phyloP scores from a whole-genome alignment of 169 alveolate species.

The Theileria equi region DNA sequence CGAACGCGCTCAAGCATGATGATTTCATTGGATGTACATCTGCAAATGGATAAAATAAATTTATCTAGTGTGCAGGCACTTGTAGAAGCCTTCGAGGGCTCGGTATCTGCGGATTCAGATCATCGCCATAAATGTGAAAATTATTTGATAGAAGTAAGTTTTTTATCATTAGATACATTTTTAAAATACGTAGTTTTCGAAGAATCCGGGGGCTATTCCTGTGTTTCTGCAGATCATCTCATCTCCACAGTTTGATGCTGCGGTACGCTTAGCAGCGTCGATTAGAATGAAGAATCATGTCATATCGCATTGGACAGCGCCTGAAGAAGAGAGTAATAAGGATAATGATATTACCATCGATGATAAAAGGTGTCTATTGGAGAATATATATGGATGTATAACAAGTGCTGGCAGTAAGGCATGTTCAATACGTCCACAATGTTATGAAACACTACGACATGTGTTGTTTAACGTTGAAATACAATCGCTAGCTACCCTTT shows the following conservation, averaged over 20 bases:
- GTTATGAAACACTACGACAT: constrained; percentile 55
- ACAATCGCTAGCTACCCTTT: not conserved
- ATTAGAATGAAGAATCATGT: constrained; percentile 56
- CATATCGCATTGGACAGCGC: constrained; percentile 30
- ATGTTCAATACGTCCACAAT: constrained; percentile 36
- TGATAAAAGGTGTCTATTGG: constrained; percentile 40
- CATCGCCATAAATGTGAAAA: constrained; percentile 43
- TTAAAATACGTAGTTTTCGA: constrained; percentile 14
- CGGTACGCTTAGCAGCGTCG: constrained; percentile 57
- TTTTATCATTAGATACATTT: not conserved
- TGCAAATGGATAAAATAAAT: constrained; percentile 46
- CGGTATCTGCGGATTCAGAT: constrained; percentile 29
- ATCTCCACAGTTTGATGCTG: constrained; percentile 13
- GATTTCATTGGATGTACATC: too few species aligned
- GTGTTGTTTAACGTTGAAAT: constrained; percentile 30
- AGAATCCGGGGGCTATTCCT: constrained; percentile 35
- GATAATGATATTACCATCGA: too few species aligned
- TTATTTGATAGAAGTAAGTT: constrained; percentile 25
- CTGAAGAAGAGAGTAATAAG: not conserved
- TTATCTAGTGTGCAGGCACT: constrained; percentile 54
- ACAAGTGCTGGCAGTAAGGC: constrained; percentile 26
- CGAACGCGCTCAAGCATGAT: too few species aligned
- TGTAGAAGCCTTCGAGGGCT: constrained; percentile 53
- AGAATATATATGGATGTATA: constrained; percentile 34
- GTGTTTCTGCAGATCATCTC: constrained; percentile 36